Conservation (phyloP, 2,329 filamentous ascomycete species). For the Escovopsis weberi region DNA sequence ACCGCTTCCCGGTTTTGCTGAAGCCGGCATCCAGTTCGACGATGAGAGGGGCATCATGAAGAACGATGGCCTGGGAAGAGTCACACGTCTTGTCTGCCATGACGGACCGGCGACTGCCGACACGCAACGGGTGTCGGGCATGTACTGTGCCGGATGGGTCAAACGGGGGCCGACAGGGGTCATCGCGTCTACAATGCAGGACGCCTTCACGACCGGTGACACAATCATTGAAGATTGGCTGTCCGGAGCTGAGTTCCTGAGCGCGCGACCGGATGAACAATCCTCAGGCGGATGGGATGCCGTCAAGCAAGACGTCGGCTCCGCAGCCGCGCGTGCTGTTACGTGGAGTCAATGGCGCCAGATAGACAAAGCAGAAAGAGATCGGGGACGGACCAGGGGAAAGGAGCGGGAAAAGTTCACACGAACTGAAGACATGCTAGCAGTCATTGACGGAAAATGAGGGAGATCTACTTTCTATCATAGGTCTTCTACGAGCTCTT, state of each 20-base stretch:
- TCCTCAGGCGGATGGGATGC: conserved; percentile 56
- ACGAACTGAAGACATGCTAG: conserved; percentile 41
- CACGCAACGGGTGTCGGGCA: conserved; percentile 41
- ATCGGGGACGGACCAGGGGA: conserved; percentile 48
- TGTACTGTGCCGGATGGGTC: conserved; percentile 95
- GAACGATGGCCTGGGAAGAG: conserved; percentile 68
- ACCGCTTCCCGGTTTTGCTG: conserved; percentile 57
- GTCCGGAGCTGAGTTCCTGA: conserved; percentile 26
- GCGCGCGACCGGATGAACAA: conserved; percentile 2
- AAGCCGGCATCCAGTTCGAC: conserved; percentile 69
- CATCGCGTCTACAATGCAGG: conserved; percentile 90
- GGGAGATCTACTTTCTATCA: conserved; percentile 7
- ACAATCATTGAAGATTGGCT: conserved; percentile 68
- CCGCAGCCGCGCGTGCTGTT: conserved; percentile 46
- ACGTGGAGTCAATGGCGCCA: conserved; percentile 72
- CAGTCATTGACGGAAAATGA: conserved; percentile 26
- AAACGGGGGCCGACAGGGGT: conserved; percentile 90
- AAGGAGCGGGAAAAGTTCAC: conserved; percentile 67
- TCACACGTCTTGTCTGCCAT: conserved; percentile 28
- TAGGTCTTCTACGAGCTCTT: conserved; percentile 36
- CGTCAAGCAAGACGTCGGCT: conserved; percentile 43
- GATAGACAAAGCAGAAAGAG: conserved; percentile 67
- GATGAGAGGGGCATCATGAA: conserved; percentile 57
- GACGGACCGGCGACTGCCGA: conserved; percentile 15
- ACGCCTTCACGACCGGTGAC: conserved; percentile 82